Evolutionary conservation across 306 rosid species (phyloP).

Genomic region (Purshia tridentata): DNA sequence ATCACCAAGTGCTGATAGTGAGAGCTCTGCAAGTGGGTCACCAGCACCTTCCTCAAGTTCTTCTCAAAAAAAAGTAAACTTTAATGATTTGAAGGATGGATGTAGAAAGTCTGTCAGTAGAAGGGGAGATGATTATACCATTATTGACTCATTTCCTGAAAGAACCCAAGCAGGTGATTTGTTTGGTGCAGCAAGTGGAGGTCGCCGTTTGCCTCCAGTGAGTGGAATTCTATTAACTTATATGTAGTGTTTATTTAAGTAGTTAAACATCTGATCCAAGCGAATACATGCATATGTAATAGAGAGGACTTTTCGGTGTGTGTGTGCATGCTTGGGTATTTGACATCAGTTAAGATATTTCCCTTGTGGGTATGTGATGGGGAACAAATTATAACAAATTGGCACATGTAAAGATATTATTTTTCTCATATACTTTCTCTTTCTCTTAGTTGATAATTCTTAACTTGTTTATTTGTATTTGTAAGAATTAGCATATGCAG

Average conservation of each 20-base stretch:
- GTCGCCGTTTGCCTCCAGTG: slow-evolving; percentile 57
- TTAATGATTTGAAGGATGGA: slow-evolving; percentile 55
- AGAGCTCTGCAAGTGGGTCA: slow-evolving; percentile 58
- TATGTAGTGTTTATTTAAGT: background rate
- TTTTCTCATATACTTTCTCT: too few relatives aligned
- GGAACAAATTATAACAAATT: too few relatives aligned
- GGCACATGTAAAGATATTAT: too few relatives aligned
- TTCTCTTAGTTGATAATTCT: background rate
- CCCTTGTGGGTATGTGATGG: too few relatives aligned
- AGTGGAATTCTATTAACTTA: slow-evolving; percentile 30
- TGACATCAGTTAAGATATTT: background rate
- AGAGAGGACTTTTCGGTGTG: background rate
- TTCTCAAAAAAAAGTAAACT: slow-evolving; percentile 43
- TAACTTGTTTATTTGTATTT: background rate
- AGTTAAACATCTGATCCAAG: background rate
- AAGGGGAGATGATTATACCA: slow-evolving; percentile 53
- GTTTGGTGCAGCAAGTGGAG: slow-evolving; percentile 56
- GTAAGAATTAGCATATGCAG: background rate
- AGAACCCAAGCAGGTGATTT: slow-evolving; percentile 86
- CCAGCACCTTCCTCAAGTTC: slow-evolving; percentile 60
- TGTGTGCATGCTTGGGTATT: background rate
- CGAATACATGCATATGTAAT: background rate
- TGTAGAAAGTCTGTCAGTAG: slow-evolving; percentile 62
- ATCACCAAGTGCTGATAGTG: slow-evolving; percentile 53
- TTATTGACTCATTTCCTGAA: slow-evolving; percentile 52